Evolutionary conservation across 169 alveolate species (phyloP).

Genomic region (Cardiosporidium cionae): DNA sequence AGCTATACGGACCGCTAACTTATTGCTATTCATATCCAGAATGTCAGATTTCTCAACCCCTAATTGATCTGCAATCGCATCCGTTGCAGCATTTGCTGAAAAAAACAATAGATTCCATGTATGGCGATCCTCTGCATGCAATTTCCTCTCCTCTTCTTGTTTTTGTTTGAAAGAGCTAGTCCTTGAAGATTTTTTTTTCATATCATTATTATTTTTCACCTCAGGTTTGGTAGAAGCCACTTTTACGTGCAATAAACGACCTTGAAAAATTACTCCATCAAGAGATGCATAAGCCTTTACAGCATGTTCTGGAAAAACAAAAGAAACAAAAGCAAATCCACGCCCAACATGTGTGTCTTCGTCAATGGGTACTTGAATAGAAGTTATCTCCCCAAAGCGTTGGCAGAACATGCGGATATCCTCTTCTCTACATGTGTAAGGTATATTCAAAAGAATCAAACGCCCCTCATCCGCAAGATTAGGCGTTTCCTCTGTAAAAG

Average conservation of each 20-base stretch:
- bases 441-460: slow-evolving; percentile 71
- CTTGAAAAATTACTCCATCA: slow-evolving; percentile 9
- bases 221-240: slow-evolving; percentile 8
- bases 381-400: slow-evolving; percentile 25
- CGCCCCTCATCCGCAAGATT: slow-evolving; percentile 50
- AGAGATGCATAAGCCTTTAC: slow-evolving; percentile 36
- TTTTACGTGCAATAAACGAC: slow-evolving; percentile 1
- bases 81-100: slow-evolving; percentile 83
- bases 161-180: slow-evolving; percentile 49
- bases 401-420: slow-evolving; percentile 49
- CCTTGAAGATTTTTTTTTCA: too few species aligned
- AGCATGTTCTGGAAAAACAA: slow-evolving; percentile 59
- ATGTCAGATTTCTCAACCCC: slow-evolving; percentile 69
- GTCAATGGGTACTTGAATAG: slow-evolving; percentile 1
- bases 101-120: slow-evolving; percentile 92
- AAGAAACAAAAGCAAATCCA: slow-evolving; percentile 63
- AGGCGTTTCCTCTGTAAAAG: too few species aligned
- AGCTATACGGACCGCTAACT: slow-evolving; percentile 19
- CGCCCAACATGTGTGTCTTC: slow-evolving; percentile 16
- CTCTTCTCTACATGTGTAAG: slow-evolving; percentile 76
- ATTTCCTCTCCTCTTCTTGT: slow-evolving; percentile 57
- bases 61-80: slow-evolving; percentile 69
- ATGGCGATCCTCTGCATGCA: slow-evolving; percentile 59
- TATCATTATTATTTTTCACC: too few species aligned
- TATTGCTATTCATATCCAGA: slow-evolving; percentile 18